phyloP scores from a whole-genome alignment of 1,139 yeast species.

The Lodderomyces beijingensis region DNA sequence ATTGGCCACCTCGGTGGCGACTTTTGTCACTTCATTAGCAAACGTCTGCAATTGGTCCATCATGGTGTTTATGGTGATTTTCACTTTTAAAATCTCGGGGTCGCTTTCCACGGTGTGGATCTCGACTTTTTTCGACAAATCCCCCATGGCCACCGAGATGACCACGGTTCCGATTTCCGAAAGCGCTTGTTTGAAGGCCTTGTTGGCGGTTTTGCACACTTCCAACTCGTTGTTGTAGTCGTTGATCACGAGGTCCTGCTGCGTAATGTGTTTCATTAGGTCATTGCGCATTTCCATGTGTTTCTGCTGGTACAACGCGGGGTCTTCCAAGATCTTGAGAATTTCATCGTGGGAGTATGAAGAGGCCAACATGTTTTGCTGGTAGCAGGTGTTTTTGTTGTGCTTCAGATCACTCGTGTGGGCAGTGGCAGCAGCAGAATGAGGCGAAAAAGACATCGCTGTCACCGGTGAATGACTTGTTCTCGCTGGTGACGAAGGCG shows the following conservation, averaged over 20 bases:
- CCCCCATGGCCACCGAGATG: conserved; percentile 83
- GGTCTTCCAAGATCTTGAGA: conserved; percentile 38
- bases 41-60: conserved; percentile 83
- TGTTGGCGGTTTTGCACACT: conserved; percentile 59
- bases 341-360: conserved; percentile 21
- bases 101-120: conserved; percentile 70
- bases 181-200: conserved; percentile 72
- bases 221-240: conserved; percentile 40
- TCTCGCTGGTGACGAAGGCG: conserved; percentile 2
- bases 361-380: conserved; percentile 2
- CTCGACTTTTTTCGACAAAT: conserved; percentile 70
- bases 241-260: conserved; percentile 28
- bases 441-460: no score
- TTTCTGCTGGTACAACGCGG: conserved; percentile 30
- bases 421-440: no score
- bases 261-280: conserved; percentile 26
- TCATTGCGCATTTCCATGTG: conserved; percentile 31
- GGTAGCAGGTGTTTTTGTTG: background rate
- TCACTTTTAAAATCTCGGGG: conserved; percentile 72
- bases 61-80: conserved; percentile 80
- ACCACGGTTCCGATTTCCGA: conserved; percentile 80
- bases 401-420: no score
- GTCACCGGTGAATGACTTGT: background rate
- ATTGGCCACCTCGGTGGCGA: conserved; percentile 85
- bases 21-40: conserved; percentile 78